A percentile compares a stretch with the other conserved stretches of the same genome.
phyloP scores from a whole-genome alignment of 2,329 filamentous ascomycete genomes.

The Arthrobotrys musiformis region DNA sequence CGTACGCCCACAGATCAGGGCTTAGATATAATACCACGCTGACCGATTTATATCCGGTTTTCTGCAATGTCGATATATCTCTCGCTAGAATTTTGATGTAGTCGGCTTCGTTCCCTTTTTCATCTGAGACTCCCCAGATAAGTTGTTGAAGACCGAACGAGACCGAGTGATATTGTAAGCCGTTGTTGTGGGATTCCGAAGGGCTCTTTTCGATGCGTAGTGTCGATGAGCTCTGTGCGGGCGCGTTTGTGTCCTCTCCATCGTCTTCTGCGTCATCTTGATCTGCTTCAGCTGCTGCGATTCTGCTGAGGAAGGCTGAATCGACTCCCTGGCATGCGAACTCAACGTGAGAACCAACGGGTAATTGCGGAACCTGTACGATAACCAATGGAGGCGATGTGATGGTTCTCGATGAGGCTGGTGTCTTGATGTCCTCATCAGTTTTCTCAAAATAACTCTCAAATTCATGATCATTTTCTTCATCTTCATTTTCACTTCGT shows the following conservation, averaged over 20 bases:
- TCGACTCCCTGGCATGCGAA: constrained; percentile 68
- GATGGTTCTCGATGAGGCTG: constrained; percentile 56
- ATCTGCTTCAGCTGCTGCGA: not conserved
- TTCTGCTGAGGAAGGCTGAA: constrained; percentile 39
- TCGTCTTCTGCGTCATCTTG: constrained; percentile 31
- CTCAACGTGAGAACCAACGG: constrained; percentile 78
- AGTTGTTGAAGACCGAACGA: constrained; percentile 21
- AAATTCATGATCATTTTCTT: constrained; percentile 61
- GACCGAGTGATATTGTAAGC: constrained; percentile 8
- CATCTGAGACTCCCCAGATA: constrained; percentile 30
- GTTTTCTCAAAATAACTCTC: constrained; percentile 59
- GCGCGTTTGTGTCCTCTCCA: constrained; percentile 5
- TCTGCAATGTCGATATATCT: not conserved
- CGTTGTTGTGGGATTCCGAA: not conserved
- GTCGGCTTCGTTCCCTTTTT: not conserved
- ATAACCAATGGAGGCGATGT: constrained; percentile 75
- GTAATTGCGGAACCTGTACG: constrained; percentile 79
- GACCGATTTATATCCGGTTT: not conserved
- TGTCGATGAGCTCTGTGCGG: not conserved
- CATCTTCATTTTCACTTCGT: constrained; percentile 61
- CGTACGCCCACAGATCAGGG: constrained; percentile 13
- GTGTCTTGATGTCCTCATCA: constrained; percentile 58
- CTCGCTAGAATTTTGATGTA: not conserved
- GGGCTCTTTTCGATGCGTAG: not conserved
- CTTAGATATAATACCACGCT: constrained; percentile 39